A percentile compares a stretch with the other conserved stretches of the same genome.
Conservation (phyloP, 192 early-diverging fungal genomes). For the Entrophospora sp. region DNA sequence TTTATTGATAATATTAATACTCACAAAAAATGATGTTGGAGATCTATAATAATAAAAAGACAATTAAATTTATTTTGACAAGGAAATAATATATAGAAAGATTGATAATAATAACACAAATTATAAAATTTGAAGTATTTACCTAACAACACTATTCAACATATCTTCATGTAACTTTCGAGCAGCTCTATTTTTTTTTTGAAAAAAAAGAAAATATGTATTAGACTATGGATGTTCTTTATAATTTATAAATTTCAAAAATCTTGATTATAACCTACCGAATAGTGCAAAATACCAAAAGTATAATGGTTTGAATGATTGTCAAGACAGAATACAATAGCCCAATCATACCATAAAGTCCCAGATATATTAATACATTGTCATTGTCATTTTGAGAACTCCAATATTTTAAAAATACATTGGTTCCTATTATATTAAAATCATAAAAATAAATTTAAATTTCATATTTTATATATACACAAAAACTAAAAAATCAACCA, state of each 20-base stretch:
- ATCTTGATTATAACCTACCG: slow-evolving; percentile 36
- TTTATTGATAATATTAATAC: not conserved
- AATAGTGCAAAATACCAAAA: slow-evolving; percentile 73
- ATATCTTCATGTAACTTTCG: slow-evolving; percentile 62
- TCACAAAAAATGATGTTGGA: slow-evolving; percentile 60
- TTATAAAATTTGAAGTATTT: not conserved
- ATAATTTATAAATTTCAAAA: too few relatives aligned
- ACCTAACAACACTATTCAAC: slow-evolving; percentile 62
- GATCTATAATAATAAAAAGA: slow-evolving; percentile 25
- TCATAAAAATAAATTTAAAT: not conserved
- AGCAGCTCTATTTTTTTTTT: slow-evolving; percentile 44
- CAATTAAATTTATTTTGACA: too few relatives aligned
- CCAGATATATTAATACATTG: slow-evolving; percentile 51
- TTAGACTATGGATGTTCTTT: too few relatives aligned
- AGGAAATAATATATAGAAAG: too few relatives aligned
- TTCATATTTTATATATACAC: not conserved
- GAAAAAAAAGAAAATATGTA: too few relatives aligned
- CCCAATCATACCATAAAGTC: slow-evolving; percentile 75
- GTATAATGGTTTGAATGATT: slow-evolving; percentile 58
- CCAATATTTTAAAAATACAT: slow-evolving; percentile 68
- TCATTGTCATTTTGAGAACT: slow-evolving; percentile 40
- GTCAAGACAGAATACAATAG: slow-evolving; percentile 54
- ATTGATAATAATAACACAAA: too few relatives aligned
- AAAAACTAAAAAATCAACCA: too few relatives aligned
- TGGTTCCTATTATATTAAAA: slow-evolving; percentile 13